Base-by-base conservation (phyloP, 768 basidiomycete genomes). In the Collybiopsis luxurians region DNA sequence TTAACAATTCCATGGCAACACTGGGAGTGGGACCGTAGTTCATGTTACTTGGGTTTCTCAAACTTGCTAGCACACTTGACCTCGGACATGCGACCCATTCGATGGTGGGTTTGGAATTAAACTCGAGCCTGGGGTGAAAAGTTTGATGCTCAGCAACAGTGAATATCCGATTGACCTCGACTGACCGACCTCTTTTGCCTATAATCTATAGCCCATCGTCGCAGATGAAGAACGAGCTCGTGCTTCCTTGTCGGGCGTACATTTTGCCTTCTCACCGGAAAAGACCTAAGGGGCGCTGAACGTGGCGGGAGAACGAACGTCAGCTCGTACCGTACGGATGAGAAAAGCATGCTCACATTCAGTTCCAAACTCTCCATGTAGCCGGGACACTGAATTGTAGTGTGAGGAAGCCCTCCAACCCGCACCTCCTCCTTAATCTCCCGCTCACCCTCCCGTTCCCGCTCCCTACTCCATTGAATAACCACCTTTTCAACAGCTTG, bases 41-140 rank as follows among this genome's bases (percentile, higher is more conserved):
- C 88, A 93, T 90, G 69, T 89, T 91, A 56, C 73, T 75, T n/a
- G 53, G 89, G 89, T 70, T 94, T 94, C 77, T 93, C 92, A 80
- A 94, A 94, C 53, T 90, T 86, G 9, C 91, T 91, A 5, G 91
- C 90, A 69, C 94, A 90, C 76, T 94, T 92, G 79, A 95, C 2
- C 78, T 80, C 0, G 91, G 92, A n/a, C 91, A 81, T 26, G 92
- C 88, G 31, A 86, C 83, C 81, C 86, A 93, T 9, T 75, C 83
- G 31, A 34, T 34, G 31, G 5, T 34, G 31, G 5, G 31, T 5
- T 34, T 34, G 31, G 31, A 34, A 13, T 94, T 93, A 73, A 90
- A 93, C n/a, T 77, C 80, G 48, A 83, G 43, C 38, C 54, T 55
- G 42, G 7, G 24, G n/a, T n/a, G n/a, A n/a, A n/a, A n/a, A n/a